Conservation (phyloP, 306 rosid genomes). For the Malus domestica region DNA sequence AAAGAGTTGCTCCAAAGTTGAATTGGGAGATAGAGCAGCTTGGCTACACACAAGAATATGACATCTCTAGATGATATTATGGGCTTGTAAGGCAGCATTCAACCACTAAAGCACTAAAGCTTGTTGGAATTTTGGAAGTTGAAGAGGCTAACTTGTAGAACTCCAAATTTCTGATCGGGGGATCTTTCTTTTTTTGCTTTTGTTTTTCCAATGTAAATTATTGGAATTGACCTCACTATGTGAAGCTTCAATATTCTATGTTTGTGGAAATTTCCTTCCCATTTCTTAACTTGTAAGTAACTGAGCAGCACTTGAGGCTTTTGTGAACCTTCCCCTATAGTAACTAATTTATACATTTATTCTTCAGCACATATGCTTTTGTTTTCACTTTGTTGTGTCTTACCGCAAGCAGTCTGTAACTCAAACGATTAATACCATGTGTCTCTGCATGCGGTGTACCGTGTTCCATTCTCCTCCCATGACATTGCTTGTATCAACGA, state of each 20-base stretch:
- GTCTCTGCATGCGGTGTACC: neutral
- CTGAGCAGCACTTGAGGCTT: conserved; percentile 31
- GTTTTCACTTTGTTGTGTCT: neutral
- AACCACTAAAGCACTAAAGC: conserved; percentile 14
- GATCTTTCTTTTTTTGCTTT: neutral
- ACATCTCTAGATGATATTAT: conserved; percentile 52
- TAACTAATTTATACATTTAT: conserved; percentile 34
- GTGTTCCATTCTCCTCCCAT: neutral
- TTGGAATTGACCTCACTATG: conserved; percentile 44
- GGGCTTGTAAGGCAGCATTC: conserved; percentile 17
- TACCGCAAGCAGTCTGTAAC: neutral
- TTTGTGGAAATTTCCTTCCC: conserved; percentile 37
- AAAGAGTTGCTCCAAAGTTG: conserved; percentile 84
- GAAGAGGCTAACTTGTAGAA: conserved; percentile 40
- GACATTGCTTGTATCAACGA: no score
- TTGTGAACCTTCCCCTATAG: conserved; percentile 26
- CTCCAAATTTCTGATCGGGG: conserved; percentile 26
- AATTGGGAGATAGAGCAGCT: conserved; percentile 81
- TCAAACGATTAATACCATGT: no score
- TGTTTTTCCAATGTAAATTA: conserved; percentile 48
- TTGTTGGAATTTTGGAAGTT: conserved; percentile 45
- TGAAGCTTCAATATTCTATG: conserved; percentile 37
- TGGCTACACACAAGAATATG: conserved; percentile 59
- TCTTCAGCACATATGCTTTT: neutral
- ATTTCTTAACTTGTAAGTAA: conserved; percentile 33